A percentile compares a stretch with the other conserved stretches of the same genome.
Conservation (phyloP, 2,329 filamentous ascomycete species). For the Aspergillus proliferans region DNA sequence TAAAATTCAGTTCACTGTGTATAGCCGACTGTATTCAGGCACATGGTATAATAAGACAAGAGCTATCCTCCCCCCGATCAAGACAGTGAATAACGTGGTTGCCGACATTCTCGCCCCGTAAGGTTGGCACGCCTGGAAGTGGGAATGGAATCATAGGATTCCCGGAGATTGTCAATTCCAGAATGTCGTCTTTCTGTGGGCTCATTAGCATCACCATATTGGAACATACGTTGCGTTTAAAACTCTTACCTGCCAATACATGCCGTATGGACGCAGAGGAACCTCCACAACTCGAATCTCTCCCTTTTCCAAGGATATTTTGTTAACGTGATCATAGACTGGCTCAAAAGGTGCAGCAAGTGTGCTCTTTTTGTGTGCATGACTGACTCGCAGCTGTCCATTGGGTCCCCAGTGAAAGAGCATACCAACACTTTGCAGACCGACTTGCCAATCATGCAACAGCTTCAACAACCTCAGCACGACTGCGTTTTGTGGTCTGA, state of each 20-base stretch:
- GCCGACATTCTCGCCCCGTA: neutral
- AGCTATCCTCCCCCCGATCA: neutral
- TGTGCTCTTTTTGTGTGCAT: neutral
- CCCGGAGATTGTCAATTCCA: neutral
- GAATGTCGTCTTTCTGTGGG: neutral
- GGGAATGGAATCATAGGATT: neutral
- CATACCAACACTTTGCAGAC: neutral
- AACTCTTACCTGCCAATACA: neutral
- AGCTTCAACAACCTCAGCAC: neutral
- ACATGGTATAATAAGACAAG: neutral
- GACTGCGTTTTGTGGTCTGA: neutral
- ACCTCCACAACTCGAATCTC: neutral
- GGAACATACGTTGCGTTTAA: neutral
- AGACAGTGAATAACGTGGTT: neutral
- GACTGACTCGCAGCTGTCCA: neutral
- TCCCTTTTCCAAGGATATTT: neutral
- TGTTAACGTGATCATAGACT: neutral
- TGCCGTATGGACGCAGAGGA: neutral
- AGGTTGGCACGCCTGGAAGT: neutral
- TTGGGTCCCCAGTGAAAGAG: neutral
- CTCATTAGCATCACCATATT: neutral
- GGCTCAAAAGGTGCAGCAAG: neutral
- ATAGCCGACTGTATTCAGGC: neutral
- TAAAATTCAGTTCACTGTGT: neutral
- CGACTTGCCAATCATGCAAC: neutral